These are phyloP conservation scores for Arabidopsis suecica DNA, from an alignment of 345 rosid genomes.

Conservation along the genomic window DNA sequence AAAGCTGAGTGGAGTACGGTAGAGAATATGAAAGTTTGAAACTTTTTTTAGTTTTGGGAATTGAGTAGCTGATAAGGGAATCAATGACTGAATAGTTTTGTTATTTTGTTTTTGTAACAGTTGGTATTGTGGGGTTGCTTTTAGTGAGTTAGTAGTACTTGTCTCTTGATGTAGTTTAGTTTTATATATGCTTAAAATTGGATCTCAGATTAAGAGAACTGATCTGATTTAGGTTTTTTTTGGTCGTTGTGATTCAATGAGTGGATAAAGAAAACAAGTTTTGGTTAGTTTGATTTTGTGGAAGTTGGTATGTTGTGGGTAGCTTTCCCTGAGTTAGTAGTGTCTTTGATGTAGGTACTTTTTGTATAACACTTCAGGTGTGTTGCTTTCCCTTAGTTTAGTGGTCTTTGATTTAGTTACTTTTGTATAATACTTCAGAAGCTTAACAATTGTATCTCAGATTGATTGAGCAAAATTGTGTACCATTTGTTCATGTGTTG, in stretches of 20 bases:
- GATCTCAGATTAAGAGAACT: not conserved
- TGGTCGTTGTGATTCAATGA: not conserved
- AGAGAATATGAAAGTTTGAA: slow-evolving; percentile 13
- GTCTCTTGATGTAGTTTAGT: not conserved
- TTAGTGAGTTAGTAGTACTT: not conserved
- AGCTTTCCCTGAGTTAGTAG: not conserved
- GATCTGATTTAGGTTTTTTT: not conserved
- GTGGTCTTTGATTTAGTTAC: not conserved
- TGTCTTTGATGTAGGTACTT: not conserved
- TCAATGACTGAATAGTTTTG: not conserved
- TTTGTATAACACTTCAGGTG: not conserved
- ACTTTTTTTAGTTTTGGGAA: not conserved
- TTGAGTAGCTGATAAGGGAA: not conserved
- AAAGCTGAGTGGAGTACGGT: not conserved
- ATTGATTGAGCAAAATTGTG: not conserved
- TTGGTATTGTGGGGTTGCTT: not conserved
- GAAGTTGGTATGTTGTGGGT: not conserved
- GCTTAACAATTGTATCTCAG: not conserved
- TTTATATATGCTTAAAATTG: not conserved
- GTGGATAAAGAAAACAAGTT: not conserved
- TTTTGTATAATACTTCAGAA: not conserved
- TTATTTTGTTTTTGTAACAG: not conserved
- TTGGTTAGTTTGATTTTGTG: not conserved
- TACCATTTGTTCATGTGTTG: slow-evolving; percentile 7
- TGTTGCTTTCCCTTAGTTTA: not conserved